Conservation (phyloP, 2,329 filamentous ascomycete species). For the Didymella pinodella region DNA sequence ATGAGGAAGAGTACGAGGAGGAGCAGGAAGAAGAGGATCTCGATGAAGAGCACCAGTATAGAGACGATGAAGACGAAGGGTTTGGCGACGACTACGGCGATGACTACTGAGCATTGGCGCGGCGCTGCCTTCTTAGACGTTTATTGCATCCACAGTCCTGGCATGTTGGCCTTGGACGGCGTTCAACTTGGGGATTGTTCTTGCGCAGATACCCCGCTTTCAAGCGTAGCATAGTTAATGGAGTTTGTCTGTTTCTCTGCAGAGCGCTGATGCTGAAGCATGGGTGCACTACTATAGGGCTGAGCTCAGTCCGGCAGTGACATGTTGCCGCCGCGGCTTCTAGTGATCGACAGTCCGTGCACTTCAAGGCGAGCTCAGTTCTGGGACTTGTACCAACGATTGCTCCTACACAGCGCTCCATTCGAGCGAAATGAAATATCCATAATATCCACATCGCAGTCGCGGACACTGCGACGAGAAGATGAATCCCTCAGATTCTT, state of each 20-base stretch:
- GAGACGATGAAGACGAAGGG: slow-evolving; percentile 55
- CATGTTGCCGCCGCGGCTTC: slow-evolving; percentile 14
- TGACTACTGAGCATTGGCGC: slow-evolving; percentile 25
- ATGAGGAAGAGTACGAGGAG: slow-evolving; percentile 37
- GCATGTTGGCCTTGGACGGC: slow-evolving; percentile 10
- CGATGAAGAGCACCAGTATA: slow-evolving; percentile 51
- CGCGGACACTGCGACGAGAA: slow-evolving; percentile 19
- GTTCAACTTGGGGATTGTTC: slow-evolving; percentile 11
- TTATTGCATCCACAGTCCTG: slow-evolving; percentile 6
- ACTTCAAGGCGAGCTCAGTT: slow-evolving; percentile 14
- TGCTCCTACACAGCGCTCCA: slow-evolving; percentile 17
- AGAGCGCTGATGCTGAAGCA: not conserved
- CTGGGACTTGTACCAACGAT: slow-evolving; percentile 10
- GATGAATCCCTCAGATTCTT: slow-evolving; percentile 32
- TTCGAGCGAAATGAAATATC: slow-evolving; percentile 14
- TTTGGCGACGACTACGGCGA: slow-evolving; percentile 51
- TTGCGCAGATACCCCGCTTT: slow-evolving; percentile 25
- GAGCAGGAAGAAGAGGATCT: slow-evolving; percentile 51
- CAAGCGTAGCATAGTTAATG: slow-evolving; percentile 23
- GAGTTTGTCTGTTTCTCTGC: slow-evolving; percentile 6
- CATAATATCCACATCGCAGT: slow-evolving; percentile 21
- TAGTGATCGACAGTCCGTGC: slow-evolving; percentile 19
- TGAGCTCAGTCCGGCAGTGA: not conserved
- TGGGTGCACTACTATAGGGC: slow-evolving; percentile 3
- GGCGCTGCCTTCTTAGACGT: not conserved